Base-by-base conservation (phyloP, 176 grass and related monocot genomes). In the Zizania latifolia region DNA sequence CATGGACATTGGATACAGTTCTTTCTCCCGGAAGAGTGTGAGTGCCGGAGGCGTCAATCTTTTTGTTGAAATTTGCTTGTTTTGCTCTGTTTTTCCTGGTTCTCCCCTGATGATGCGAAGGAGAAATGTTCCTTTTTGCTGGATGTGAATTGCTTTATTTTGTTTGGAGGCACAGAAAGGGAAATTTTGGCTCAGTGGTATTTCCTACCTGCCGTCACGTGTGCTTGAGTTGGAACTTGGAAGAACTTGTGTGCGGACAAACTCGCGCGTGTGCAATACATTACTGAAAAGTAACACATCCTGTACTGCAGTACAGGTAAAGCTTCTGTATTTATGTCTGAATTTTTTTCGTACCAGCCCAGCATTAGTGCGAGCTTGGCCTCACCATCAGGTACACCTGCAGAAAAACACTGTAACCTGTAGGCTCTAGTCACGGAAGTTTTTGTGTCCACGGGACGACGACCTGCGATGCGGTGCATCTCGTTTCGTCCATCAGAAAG, bases 141-240 rank as follows among this genome's bases (percentile, higher is more conserved):
- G 34, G 50, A 43, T 46, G 65, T 30, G 19, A 28, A 30, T 27
- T 53, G 46, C 48, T 58, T 58, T 43, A 7, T 63, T 76, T 58
- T 82, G 85, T 31, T 72, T 32, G 78, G 46, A 65, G 71, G 37
- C 65, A 65, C 30, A 28, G 72, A 58, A 76, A 56, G 72, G 71
- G 34, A 41, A 26, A 8, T 40, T 35, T 44, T 72, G 28, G 28
- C 59, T 27, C 19, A 29, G 24, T 19, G 38, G 28, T 12, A 33
- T 27, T 39, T 16, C 5, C 22, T 19, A 26, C 23, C 54, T 17
- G 48, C 59, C 12, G 19, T 82, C 71, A 67, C 61, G 36, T 66
- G 77, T 59, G 48, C 24, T 37, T n/a, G n/a, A n/a, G n/a, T n/a
- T n/a, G n/a, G 5, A 8, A 8, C n/a, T 62, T 19, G 40, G 22